Conservation (phyloP, 352 stramenopile genomes). For the Phytophthora niederhauseri region DNA sequence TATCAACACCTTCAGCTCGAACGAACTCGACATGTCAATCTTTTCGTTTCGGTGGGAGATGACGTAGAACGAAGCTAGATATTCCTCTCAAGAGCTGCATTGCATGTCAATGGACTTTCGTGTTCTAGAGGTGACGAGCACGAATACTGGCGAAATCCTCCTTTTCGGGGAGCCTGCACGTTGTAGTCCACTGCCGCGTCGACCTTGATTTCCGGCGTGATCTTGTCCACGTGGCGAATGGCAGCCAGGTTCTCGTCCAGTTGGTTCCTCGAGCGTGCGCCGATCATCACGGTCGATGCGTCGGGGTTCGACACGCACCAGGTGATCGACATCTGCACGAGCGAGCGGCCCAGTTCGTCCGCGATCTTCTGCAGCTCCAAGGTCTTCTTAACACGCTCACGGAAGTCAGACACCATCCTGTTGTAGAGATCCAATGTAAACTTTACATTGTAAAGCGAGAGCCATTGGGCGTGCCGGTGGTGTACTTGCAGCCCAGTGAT, state of each 20-base stretch:
- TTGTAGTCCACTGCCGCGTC: constrained; percentile 50
- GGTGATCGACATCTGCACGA: constrained; percentile 29
- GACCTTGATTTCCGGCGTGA: constrained; percentile 63
- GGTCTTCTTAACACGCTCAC: constrained; percentile 33
- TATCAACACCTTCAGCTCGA: no score
- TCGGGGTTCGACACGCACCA: constrained; percentile 57
- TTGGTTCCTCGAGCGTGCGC: constrained; percentile 52
- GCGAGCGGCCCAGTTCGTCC: constrained; percentile 37
- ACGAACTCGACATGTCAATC: no score
- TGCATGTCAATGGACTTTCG: no score
- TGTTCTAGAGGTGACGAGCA: constrained; percentile 23
- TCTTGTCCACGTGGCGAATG: constrained; percentile 45
- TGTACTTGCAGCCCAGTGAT: constrained; percentile 63
- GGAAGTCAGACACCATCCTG: constrained; percentile 37
- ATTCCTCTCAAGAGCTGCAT: no score
- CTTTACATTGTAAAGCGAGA: no score
- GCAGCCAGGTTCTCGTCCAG: constrained; percentile 61
- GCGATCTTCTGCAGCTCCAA: constrained; percentile 46
- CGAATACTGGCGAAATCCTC: constrained; percentile 24
- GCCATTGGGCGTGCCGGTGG: constrained; percentile 24
- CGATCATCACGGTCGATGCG: constrained; percentile 55
- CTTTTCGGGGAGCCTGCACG: constrained; percentile 32
- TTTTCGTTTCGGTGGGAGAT: no score
- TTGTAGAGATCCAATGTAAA: constrained; percentile 39
- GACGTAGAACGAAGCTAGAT: no score